A percentile compares a stretch with the other conserved stretches of the same genome.
These are phyloP conservation scores for Lactarius akahatsu DNA, from an alignment of 768 basidiomycete genomes.

Conservation along the genomic window DNA sequence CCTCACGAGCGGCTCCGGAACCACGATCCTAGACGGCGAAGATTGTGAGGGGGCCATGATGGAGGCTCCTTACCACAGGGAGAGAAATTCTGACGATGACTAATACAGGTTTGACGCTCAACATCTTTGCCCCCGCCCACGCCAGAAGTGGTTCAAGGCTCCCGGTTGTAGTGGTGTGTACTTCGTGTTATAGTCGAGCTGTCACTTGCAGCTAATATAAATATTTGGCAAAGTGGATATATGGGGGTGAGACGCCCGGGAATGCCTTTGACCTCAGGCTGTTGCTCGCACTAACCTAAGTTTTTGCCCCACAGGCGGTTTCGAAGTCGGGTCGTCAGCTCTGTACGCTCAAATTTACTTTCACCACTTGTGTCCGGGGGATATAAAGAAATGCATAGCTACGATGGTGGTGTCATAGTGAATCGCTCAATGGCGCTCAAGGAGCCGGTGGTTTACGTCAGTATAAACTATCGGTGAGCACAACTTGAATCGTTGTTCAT, in stretches of 20 bases:
- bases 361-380: neutral
- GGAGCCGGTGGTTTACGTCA: slow-evolving; percentile 32
- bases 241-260: slow-evolving; percentile 22
- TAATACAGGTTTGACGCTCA: slow-evolving; percentile 30
- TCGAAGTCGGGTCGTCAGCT: neutral
- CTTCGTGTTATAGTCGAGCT: neutral
- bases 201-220: neutral
- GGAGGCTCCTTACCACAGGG: neutral
- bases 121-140: slow-evolving; percentile 28
- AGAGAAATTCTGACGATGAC: neutral
- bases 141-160: slow-evolving; percentile 14
- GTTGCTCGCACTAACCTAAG: neutral
- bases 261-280: neutral
- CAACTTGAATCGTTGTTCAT: neutral
- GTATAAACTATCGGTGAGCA: slow-evolving; percentile 32
- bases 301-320: slow-evolving; percentile 2
- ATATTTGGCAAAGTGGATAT: slow-evolving; percentile 28
- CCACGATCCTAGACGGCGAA: slow-evolving; percentile 13
- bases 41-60: slow-evolving; percentile 25
- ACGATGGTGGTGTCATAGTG: slow-evolving; percentile 24
- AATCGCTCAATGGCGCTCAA: slow-evolving; percentile 29
- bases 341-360: neutral
- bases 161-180: slow-evolving; percentile 32
- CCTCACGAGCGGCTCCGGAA: neutral
- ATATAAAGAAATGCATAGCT: slow-evolving; percentile 3